Evolutionary conservation across 768 basidiomycete species (phyloP).

Genomic region (Lactarius akahatsu): DNA sequence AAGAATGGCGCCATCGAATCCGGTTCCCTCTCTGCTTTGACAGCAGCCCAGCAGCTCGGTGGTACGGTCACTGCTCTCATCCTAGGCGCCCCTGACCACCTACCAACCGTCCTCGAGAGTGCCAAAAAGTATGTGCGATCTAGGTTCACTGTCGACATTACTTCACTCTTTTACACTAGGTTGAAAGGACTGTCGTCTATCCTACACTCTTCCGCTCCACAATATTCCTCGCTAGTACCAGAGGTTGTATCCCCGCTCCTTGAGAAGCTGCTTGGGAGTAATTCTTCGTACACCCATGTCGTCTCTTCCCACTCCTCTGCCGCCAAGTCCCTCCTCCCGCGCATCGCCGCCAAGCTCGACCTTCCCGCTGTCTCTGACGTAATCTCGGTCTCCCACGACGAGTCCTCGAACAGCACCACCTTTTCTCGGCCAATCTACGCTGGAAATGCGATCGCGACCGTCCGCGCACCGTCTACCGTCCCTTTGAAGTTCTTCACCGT

Average conservation of each 20-base stretch:
- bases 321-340: constrained; percentile 90
- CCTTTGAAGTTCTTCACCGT: constrained; percentile 94
- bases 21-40: constrained; percentile 84
- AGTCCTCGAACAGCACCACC: constrained; percentile 67
- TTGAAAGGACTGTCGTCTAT: constrained; percentile 65
- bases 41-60: constrained; percentile 84
- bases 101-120: constrained; percentile 63
- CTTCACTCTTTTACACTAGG: constrained; percentile 40
- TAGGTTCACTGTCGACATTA: background rate
- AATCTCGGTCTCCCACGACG: constrained; percentile 74
- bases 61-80: constrained; percentile 82
- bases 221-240: constrained; percentile 67
- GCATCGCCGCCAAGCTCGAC: constrained; percentile 87
- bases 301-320: constrained; percentile 89
- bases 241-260: constrained; percentile 83
- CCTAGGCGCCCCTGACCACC: constrained; percentile 65
- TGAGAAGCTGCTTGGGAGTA: constrained; percentile 64
- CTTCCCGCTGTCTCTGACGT: constrained; percentile 91
- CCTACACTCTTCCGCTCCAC: constrained; percentile 66
- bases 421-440: constrained; percentile 97
- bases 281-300: constrained; percentile 79
- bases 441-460: constrained; percentile 94
- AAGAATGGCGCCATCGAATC: constrained; percentile 77
- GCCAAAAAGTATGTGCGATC: constrained; percentile 67
- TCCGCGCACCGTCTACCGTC: constrained; percentile 74